Evolutionary conservation across 257 asterid species (phyloP).

Genomic region (Dorcoceras hygrometricum): DNA sequence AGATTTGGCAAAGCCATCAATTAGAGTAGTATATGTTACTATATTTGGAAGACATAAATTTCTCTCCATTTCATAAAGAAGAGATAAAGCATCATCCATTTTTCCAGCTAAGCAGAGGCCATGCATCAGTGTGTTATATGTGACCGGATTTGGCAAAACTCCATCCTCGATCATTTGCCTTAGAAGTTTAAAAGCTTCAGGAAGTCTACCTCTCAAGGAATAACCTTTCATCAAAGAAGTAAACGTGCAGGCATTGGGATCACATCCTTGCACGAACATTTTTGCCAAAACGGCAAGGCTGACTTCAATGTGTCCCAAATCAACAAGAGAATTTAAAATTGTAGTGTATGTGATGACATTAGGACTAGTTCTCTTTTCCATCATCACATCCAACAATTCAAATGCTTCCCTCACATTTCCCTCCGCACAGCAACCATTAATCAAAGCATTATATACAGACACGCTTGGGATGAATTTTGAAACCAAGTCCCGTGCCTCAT

Average conservation of each 20-base stretch:
- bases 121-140: conserved; percentile 66
- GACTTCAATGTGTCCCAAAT: conserved; percentile 45
- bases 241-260: conserved; percentile 65
- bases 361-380: conserved; percentile 44
- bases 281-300: conserved; percentile 61
- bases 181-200: conserved; percentile 64
- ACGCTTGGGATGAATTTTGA: conserved; percentile 40
- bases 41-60: conserved; percentile 50
- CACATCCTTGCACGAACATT: conserved; percentile 68
- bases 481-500: conserved; percentile 64
- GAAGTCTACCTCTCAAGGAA: conserved; percentile 40
- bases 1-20: conserved; percentile 64
- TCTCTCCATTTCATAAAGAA: conserved; percentile 53
- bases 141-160: conserved; percentile 57
- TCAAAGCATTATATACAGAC: conserved; percentile 66
- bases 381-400: conserved; percentile 61
- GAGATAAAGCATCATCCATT: conserved; percentile 42
- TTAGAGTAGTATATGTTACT: conserved; percentile 58
- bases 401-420: conserved; percentile 46
- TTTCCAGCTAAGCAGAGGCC: conserved; percentile 66
- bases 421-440: conserved; percentile 59
- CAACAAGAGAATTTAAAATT: conserved; percentile 48
- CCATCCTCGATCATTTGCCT: conserved; percentile 50
- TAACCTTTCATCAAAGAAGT: conserved; percentile 78
- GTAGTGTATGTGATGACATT: conserved; percentile 66